Base-by-base conservation (phyloP, 2,329 filamentous ascomycete genomes). In the Ophiocordyceps unilateralis region DNA sequence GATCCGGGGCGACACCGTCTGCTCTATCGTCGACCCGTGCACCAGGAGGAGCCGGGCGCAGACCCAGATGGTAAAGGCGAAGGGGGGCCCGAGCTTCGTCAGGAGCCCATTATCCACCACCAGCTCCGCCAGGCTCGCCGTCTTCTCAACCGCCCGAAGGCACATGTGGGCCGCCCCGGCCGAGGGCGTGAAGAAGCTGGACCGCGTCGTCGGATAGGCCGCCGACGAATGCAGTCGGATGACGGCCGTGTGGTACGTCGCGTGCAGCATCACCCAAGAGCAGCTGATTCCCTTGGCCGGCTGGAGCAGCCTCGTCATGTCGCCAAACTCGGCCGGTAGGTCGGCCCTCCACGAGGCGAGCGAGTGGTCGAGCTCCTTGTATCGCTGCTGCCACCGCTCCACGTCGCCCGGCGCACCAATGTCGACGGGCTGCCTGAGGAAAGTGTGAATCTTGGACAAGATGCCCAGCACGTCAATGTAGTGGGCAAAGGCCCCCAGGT, bases 11-110 rank as follows among this genome's bases (percentile, higher is more conserved):
- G 83, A 83, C 32, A 93, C 69, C 47, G 82, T 83, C 57, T 83
- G 83, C 50, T 91, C 84, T 44, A 93, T 86, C 0, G 87, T 93
- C 8, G 84, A 91, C 22, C 86, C 86, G 58, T 94, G 87, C 3
- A 95, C 88, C 9, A 94, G 77, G 5, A 93, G 68, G 4, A 94
- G 70, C 4, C 88, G 80, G 6, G 88, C 86, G 3, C 84, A 86
- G 15, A 94, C 88, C 88, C 88, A 94, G 2, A 94, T 68, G 0
- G 84, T 87, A 56, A 94, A 95, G 4, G 87, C 87, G 57, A 94
- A 94, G 0, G 86, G 87, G 0, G 87, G 87, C 0, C 88, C 88
- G 15, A 94, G 74, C 57, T 87, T 87, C 41, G 77, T 70, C 19
- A 94, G 68, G 57, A 93, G 73, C 42, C 72, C 72, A 51, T 85